Percentiles rank a stretch among this genome's conserved stretches.
Conservation (phyloP, 2,329 filamentous ascomycete species). For the Colletotrichum sp. region DNA sequence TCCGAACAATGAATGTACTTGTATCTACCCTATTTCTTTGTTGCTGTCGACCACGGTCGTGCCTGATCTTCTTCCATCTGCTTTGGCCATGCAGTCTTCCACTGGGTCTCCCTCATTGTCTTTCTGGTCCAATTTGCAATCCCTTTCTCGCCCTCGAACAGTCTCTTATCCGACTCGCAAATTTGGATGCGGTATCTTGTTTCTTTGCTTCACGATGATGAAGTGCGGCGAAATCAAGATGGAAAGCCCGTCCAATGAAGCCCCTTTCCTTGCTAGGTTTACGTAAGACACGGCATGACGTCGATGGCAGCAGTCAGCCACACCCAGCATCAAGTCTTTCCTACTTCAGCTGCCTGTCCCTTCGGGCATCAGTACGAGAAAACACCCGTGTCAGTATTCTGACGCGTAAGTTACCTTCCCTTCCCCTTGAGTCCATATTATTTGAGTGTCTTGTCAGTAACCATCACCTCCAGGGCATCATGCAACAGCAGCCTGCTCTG, state of each 20-base stretch:
- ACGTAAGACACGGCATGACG: background rate
- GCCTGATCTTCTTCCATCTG: too few species aligned
- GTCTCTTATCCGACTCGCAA: background rate
- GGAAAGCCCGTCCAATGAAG: background rate
- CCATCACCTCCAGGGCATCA: background rate
- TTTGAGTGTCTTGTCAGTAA: background rate
- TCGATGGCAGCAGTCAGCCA: background rate
- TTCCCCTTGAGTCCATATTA: background rate
- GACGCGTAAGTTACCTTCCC: background rate
- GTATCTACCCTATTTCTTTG: too few species aligned
- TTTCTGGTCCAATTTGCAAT: background rate
- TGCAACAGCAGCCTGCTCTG: background rate
- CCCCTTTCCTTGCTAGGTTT: background rate
- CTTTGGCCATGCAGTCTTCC: background rate
- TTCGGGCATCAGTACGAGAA: background rate
- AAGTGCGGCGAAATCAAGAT: too few species aligned
- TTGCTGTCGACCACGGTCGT: too few species aligned
- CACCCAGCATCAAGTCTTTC: too few species aligned
- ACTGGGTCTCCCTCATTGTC: too few species aligned
- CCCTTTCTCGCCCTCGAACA: background rate
- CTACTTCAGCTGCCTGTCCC: too few species aligned
- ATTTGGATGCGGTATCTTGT: too few species aligned
- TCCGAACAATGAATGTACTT: too few species aligned
- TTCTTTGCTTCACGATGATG: background rate
- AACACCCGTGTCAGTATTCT: background rate